Evolutionary conservation across 2,329 filamentous ascomycete species (phyloP), one percentile per base, ranked within the genome.

Genomic region (Massarina eburnea): DNA sequence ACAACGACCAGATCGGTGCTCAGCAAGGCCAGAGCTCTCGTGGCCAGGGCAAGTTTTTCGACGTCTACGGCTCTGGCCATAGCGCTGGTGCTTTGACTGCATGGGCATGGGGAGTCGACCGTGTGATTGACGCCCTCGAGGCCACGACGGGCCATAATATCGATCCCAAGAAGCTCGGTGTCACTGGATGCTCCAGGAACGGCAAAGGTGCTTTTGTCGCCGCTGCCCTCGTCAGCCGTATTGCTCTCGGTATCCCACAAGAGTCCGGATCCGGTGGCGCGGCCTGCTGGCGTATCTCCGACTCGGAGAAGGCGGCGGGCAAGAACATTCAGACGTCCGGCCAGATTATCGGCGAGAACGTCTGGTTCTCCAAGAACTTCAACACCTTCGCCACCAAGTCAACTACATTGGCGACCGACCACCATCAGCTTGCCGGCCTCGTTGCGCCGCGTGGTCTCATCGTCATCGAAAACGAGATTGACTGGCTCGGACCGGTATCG

Each of bases 121-220:
- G 80, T 41, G 73, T 84, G 52, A 76, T 85, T 39, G 81, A 85
- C 60, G 80, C 75, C 14, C 72, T 85, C 29, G 80, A 83, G 70
- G 63, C 55, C 8, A 74, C 72, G 18, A 71, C 74, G 1, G 71
- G 72, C 30, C 56, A 61, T 33, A 57, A 58, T 10, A 82, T 85
- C 61, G 61, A 72, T 47, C 52, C 68, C 19, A 63, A 61, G 48
- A 61, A 61, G 19, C 43, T 72, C 10, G 82, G 79, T 38, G 80
- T 84, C 2, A 84, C 81, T 12, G 82, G 82, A 4, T 85, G 82
- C 72, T 84, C 80, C 42, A 78, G 82, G 32, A 83, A 84, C 66
- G 82, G 81, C 45, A 85, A 85, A 70, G 82, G 82, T 10, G 81
- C 82, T 22, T 76, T 85, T 51, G 72, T 84, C n/a, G 79, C 77